Evolutionary conservation across 805 yeast genomes (phyloP).

Genomic region (Wickerhamomyces strasburgensis): DNA sequence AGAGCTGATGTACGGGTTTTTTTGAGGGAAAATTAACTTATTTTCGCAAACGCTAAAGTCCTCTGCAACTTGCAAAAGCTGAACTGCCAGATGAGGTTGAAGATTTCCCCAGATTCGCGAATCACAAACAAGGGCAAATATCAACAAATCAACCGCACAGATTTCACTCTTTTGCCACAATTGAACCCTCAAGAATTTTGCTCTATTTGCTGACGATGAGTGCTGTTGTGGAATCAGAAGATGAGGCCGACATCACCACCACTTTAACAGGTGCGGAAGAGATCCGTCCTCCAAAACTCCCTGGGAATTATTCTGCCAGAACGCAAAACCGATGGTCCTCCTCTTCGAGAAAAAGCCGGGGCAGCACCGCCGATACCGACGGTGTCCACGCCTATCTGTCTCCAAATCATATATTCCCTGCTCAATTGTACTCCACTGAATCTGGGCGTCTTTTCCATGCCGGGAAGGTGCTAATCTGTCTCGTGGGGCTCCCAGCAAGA

Average conservation of each 20-base stretch:
- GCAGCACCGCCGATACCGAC: constrained; percentile 30
- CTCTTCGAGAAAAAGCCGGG: constrained; percentile 15
- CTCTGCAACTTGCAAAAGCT: no score
- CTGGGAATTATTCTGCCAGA: constrained; percentile 54
- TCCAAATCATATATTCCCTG: constrained; percentile 74
- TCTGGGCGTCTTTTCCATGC: constrained; percentile 93
- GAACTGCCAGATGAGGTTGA: no score
- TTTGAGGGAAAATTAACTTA: no score
- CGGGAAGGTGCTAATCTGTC: constrained; percentile 82
- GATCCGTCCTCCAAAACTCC: constrained; percentile 38
- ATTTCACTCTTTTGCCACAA: no score
- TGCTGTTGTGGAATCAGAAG: constrained; percentile 28
- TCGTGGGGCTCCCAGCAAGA: constrained; percentile 92
- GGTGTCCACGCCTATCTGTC: constrained; percentile 65
- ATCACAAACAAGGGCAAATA: neutral
- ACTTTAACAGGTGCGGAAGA: constrained; percentile 23
- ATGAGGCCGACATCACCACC: constrained; percentile 22
- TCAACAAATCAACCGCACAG: no score
- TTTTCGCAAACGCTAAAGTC: no score
- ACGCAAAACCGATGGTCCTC: constrained; percentile 46
- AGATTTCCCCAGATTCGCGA: no score
- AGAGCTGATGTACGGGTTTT: no score
- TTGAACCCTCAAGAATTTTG: neutral
- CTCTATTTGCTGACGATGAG: no score
- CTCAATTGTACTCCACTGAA: constrained; percentile 89